These are phyloP conservation scores for Ustilago shanxiensis DNA, from an alignment of 1,284 basidiomycete genomes.

Conservation along the genomic window DNA sequence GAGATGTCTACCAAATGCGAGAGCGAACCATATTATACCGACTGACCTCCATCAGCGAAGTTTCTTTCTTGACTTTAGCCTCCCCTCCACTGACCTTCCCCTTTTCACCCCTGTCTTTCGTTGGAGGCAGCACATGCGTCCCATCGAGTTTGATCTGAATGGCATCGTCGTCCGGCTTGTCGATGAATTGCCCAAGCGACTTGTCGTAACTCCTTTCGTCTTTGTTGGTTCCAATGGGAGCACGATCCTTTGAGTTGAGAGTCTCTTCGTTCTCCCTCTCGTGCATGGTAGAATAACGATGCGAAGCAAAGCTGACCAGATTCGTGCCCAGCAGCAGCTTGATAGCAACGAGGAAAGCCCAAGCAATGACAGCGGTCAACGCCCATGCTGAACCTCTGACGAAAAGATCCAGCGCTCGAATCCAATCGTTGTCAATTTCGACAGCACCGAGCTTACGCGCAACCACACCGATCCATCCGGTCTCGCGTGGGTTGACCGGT, in stretches of 20 bases:
- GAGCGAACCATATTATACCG: conserved; percentile 67
- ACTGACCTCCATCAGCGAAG: conserved; percentile 63
- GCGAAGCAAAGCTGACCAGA: conserved; percentile 61
- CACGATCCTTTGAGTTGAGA: conserved; percentile 60
- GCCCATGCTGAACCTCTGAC: conserved; percentile 51
- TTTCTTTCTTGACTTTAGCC: conserved; percentile 32
- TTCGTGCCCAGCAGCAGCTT: conserved; percentile 67
- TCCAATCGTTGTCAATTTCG: conserved; percentile 46
- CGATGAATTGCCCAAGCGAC: conserved; percentile 51
- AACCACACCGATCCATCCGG: conserved; percentile 43
- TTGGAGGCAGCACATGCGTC: conserved; percentile 27
- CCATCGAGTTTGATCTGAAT: conserved; percentile 57
- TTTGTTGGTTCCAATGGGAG: conserved; percentile 64
- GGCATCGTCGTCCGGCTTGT: conserved; percentile 62
- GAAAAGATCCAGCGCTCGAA: conserved; percentile 39
- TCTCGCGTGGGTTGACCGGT: conserved; percentile 27
- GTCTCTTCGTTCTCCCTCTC: conserved; percentile 63
- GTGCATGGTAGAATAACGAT: conserved; percentile 61
- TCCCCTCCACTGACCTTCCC: background rate
- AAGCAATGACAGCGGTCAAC: conserved; percentile 50
- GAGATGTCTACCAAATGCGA: conserved; percentile 57
- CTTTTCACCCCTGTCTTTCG: conserved; percentile 20
- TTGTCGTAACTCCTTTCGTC: conserved; percentile 59
- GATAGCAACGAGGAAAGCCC: conserved; percentile 62
- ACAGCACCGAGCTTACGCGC: conserved; percentile 36